phyloP scores from a whole-genome alignment of 1,284 basidiomycete species.

The Uromyces viciae-fabae region DNA sequence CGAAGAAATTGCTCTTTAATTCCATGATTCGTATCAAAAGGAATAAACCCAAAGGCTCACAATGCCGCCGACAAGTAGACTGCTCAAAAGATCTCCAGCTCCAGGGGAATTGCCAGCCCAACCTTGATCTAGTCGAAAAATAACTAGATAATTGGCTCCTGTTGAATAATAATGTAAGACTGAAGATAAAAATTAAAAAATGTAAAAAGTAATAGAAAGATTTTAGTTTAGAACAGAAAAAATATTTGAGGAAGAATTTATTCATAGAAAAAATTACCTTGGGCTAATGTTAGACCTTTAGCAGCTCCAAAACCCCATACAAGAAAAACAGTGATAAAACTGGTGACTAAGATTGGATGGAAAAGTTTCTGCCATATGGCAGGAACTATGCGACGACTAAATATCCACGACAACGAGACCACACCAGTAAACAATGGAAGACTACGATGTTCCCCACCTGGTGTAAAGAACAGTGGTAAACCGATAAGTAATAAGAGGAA shows the following conservation, averaged over 20 bases:
- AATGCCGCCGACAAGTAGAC: constrained; percentile 28
- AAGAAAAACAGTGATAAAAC: constrained; percentile 30
- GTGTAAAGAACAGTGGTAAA: constrained; percentile 29
- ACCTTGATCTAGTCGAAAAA: constrained; percentile 20
- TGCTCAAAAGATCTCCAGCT: constrained; percentile 32
- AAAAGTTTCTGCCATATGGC: constrained; percentile 19
- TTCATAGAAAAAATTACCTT: background rate
- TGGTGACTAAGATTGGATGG: constrained; percentile 44
- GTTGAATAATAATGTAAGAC: constrained; percentile 32
- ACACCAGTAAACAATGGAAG: constrained; percentile 36
- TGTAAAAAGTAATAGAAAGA: background rate
- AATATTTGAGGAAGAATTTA: too few species aligned
- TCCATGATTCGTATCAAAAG: too few species aligned
- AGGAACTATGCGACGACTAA: constrained; percentile 24
- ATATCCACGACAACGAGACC: constrained; percentile 37
- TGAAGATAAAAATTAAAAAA: background rate
- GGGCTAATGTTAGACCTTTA: constrained; percentile 17
- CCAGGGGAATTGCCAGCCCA: constrained; percentile 25
- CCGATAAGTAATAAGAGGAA: constrained; percentile 32
- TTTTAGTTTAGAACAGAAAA: background rate
- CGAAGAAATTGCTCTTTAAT: too few species aligned
- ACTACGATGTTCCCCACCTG: constrained; percentile 28
- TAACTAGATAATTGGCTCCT: constrained; percentile 9
- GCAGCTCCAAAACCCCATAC: constrained; percentile 29
- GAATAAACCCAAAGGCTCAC: too few species aligned